phyloP scores from a whole-genome alignment of 495 filamentous ascomycete species.

The Xylaria bambusicola region DNA sequence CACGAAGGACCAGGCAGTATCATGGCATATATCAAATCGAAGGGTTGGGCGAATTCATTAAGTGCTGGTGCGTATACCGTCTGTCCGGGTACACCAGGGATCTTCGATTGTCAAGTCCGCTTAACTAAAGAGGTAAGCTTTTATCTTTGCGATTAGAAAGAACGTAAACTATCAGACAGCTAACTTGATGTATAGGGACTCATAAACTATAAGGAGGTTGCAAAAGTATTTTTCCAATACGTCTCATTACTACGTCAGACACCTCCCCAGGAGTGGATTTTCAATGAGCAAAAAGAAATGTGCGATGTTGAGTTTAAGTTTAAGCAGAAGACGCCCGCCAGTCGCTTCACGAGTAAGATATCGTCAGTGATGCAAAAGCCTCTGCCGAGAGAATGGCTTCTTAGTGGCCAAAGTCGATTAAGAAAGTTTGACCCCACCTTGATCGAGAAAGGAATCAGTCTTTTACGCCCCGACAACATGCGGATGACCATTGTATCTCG shows the following conservation, averaged over 20 bases:
- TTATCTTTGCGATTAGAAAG: background rate
- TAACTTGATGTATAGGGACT: conserved; percentile 42
- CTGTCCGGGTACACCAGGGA: conserved; percentile 75
- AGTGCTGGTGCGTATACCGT: conserved; percentile 74
- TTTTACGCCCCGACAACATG: conserved; percentile 87
- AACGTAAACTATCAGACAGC: background rate
- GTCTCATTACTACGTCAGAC: conserved; percentile 81
- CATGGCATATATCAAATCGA: conserved; percentile 89
- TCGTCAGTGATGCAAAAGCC: conserved; percentile 88
- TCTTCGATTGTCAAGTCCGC: conserved; percentile 78
- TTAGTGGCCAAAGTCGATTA: conserved; percentile 70
- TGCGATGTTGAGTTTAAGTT: conserved; percentile 93
- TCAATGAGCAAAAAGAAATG: conserved; percentile 85
- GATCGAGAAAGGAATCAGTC: conserved; percentile 74
- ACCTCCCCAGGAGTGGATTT: conserved; percentile 88
- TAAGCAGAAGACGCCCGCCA: conserved; percentile 88
- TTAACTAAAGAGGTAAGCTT: conserved; percentile 75
- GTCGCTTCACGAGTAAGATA: conserved; percentile 79
- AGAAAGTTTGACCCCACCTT: conserved; percentile 74
- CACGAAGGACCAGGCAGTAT: conserved; percentile 98
- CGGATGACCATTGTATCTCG: conserved; percentile 78
- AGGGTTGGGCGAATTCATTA: conserved; percentile 91
- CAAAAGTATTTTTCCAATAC: conserved; percentile 91
- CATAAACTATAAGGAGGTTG: conserved; percentile 82
- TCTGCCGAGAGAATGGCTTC: conserved; percentile 78